These are phyloP conservation scores for Xerophyta viscosa DNA, from an alignment of 106 monocot genomes.

Conservation along the genomic window DNA sequence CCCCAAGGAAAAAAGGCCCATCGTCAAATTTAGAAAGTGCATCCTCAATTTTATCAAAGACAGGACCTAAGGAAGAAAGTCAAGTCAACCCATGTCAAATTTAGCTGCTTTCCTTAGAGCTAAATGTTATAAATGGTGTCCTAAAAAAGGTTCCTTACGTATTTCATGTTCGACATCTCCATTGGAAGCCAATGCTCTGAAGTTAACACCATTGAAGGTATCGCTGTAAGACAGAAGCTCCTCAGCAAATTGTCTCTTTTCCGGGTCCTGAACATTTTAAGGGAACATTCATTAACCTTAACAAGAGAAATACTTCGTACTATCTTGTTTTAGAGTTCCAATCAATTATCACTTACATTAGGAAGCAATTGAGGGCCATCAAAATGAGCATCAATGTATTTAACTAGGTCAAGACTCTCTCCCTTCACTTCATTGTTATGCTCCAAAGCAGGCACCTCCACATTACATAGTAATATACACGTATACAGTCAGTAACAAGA, in stretches of 20 bases:
- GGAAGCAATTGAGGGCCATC: constrained; percentile 58
- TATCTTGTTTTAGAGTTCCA: too few relatives aligned
- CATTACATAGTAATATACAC: too few relatives aligned
- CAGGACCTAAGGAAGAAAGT: constrained; percentile 29
- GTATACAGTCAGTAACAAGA: too few relatives aligned
- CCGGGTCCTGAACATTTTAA: constrained; percentile 50
- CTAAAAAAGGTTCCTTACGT: too few relatives aligned
- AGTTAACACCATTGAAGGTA: constrained; percentile 29
- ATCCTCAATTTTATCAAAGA: constrained; percentile 63
- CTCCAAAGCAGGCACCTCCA: constrained; percentile 65
- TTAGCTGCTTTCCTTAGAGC: background rate
- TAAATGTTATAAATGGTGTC: too few relatives aligned
- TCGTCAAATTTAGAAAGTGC: constrained; percentile 62
- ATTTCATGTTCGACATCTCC: constrained; percentile 49
- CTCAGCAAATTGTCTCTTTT: constrained; percentile 69
- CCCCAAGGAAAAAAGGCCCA: constrained; percentile 86
- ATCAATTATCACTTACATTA: constrained; percentile 30
- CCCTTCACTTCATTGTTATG: constrained; percentile 68
- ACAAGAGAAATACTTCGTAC: too few relatives aligned
- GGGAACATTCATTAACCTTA: background rate
- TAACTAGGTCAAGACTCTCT: constrained; percentile 67
- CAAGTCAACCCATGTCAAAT: background rate
- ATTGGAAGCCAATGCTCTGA: constrained; percentile 19
- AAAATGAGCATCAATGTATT: constrained; percentile 52
- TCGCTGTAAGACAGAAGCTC: constrained; percentile 62